A percentile compares a stretch with the other conserved stretches of the same genome.
These are phyloP conservation scores for Trichoderma breve DNA, from an alignment of 2,329 filamentous ascomycete genomes.

Conservation along the genomic window DNA sequence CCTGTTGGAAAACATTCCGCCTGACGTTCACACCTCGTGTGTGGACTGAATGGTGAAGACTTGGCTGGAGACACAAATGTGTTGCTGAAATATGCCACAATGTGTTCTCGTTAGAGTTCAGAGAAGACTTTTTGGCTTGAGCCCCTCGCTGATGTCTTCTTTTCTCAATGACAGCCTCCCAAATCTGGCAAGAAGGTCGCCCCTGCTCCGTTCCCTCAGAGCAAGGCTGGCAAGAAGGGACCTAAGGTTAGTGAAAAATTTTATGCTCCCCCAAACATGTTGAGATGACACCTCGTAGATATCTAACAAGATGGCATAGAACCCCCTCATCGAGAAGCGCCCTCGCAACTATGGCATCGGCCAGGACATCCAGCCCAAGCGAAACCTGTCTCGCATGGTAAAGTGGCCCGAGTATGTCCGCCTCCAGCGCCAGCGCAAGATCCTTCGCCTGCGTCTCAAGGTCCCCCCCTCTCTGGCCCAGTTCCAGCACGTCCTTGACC, in stretches of 20 bases:
- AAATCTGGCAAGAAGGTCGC: slow-evolving; percentile 98
- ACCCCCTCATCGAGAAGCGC: slow-evolving; percentile 99
- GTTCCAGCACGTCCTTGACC: slow-evolving; percentile 96
- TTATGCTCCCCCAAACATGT: not conserved
- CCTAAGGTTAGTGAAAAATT: slow-evolving; percentile 73
- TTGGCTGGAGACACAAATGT: slow-evolving; percentile 61
- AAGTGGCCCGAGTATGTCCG: slow-evolving; percentile 99
- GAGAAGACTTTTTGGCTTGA: slow-evolving; percentile 77
- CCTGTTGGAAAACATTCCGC: slow-evolving; percentile 37
- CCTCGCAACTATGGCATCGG: slow-evolving; percentile 97
- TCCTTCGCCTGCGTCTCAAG: slow-evolving; percentile 97
- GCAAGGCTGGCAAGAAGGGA: slow-evolving; percentile 93
- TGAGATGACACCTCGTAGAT: not conserved
- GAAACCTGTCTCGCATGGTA: slow-evolving; percentile 97
- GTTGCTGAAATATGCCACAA: slow-evolving; percentile 53
- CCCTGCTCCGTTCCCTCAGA: slow-evolving; percentile 91
- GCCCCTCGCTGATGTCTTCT: slow-evolving; percentile 93
- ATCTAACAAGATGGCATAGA: slow-evolving; percentile 52
- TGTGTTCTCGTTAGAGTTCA: slow-evolving; percentile 84
- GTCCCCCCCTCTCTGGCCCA: slow-evolving; percentile 95
- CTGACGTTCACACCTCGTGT: slow-evolving; percentile 25
- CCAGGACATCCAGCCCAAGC: slow-evolving; percentile 95
- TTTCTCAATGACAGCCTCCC: slow-evolving; percentile 99
- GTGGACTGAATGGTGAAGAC: slow-evolving; percentile 51
- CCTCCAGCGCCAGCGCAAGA: slow-evolving; percentile 91